These are phyloP conservation scores for Blepharisma japonicum DNA, from an alignment of 73 alveolate species.

Conservation along the genomic window DNA sequence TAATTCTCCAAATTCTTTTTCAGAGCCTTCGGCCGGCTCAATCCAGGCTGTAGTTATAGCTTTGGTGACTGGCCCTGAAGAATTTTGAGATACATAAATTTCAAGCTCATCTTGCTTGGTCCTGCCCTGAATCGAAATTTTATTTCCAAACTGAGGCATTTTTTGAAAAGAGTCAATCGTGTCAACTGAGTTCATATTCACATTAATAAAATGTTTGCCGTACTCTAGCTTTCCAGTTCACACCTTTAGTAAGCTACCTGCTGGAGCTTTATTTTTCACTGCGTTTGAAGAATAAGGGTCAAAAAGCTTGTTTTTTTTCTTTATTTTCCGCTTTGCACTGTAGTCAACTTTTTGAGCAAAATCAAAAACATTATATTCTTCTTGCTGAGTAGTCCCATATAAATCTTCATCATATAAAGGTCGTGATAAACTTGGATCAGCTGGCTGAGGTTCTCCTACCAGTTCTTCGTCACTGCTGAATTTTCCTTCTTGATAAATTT, in stretches of 20 bases:
- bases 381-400: too few species aligned
- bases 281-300: slow-evolving; percentile 16
- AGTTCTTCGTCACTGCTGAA: slow-evolving; percentile 18
- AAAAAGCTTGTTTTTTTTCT: slow-evolving; percentile 7
- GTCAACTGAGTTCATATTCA: slow-evolving; percentile 21
- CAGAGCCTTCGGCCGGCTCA: slow-evolving; percentile 9
- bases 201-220: slow-evolving; percentile 5
- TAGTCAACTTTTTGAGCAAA: slow-evolving; percentile 6
- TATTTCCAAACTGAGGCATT: not conserved
- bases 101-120: slow-evolving; percentile 18
- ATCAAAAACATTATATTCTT: slow-evolving; percentile 15
- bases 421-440: too few species aligned
- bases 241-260: slow-evolving; percentile 1
- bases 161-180: slow-evolving; percentile 13
- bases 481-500: slow-evolving; percentile 19
- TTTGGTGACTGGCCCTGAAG: not conserved
- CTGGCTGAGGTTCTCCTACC: not conserved
- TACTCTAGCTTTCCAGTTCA: slow-evolving; percentile 20
- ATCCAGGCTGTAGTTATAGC: slow-evolving; percentile 23
- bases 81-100: slow-evolving; percentile 10
- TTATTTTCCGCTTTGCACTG: not conserved
- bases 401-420: not conserved
- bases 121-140: slow-evolving; percentile 10
- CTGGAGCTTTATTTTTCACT: not conserved
- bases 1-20: slow-evolving; percentile 6